These are phyloP conservation scores for Vigna angularis DNA, from an alignment of 306 rosid genomes.

Conservation along the genomic window DNA sequence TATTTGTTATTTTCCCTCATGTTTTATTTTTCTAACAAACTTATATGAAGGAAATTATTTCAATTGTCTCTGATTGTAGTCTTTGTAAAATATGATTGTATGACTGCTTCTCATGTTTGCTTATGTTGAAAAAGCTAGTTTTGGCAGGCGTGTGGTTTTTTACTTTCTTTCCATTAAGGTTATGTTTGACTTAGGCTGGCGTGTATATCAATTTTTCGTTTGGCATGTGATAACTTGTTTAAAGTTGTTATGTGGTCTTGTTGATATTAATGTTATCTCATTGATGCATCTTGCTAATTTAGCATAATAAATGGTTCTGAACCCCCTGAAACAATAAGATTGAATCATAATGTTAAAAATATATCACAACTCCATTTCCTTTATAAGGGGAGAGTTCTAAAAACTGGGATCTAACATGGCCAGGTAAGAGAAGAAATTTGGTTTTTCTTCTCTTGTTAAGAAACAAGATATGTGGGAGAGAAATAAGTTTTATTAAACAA, in stretches of 20 bases:
- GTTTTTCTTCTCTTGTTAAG: not conserved
- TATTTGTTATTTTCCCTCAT: too few relatives aligned
- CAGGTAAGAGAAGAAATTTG: not conserved
- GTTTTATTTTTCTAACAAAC: too few relatives aligned
- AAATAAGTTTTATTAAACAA: not conserved
- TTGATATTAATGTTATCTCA: not conserved
- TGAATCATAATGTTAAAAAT: not conserved
- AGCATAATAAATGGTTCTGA: not conserved
- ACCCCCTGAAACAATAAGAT: not conserved
- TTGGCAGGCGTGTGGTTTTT: too few relatives aligned
- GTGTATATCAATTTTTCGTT: too few relatives aligned
- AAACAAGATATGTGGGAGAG: not conserved
- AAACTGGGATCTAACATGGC: not conserved
- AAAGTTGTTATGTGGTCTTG: not conserved
- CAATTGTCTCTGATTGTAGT: too few relatives aligned
- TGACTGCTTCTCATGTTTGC: too few relatives aligned
- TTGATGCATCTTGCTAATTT: not conserved
- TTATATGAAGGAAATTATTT: too few relatives aligned
- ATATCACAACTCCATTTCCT: constrained; percentile 1
- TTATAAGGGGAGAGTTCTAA: not conserved
- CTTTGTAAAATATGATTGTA: too few relatives aligned
- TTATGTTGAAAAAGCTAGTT: too few relatives aligned
- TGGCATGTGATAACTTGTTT: not conserved
- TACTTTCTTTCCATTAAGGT: too few relatives aligned
- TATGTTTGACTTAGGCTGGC: too few relatives aligned